Conservation (phyloP, 352 stramenopile species). For the Elongisporangium prolatum region DNA sequence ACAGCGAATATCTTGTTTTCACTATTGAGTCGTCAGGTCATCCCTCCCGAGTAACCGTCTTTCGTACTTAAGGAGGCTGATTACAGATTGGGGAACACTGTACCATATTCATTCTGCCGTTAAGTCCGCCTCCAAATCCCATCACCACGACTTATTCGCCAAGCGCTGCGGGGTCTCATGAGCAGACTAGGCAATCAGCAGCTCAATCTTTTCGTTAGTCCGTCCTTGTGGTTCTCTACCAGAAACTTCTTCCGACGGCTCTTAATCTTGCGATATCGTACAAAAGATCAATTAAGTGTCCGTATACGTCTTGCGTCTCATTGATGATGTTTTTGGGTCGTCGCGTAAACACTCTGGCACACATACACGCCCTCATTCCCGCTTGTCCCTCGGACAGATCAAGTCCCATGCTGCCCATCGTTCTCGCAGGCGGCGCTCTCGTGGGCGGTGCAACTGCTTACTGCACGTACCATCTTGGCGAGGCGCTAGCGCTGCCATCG, state of each 20-base stretch:
- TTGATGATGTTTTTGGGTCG: neutral
- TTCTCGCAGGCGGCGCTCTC: conserved; percentile 50
- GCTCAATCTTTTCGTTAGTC: conserved; percentile 1
- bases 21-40: too few relatives aligned
- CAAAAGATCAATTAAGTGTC: too few relatives aligned
- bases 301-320: neutral
- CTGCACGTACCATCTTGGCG: conserved; percentile 64
- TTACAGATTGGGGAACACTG: neutral
- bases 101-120: too few relatives aligned
- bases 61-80: neutral
- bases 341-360: too few relatives aligned
- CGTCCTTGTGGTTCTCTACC: neutral
- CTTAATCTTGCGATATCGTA: too few relatives aligned
- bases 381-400: conserved; percentile 3
- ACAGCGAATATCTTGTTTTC: too few relatives aligned
- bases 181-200: conserved; percentile 1
- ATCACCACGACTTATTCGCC: neutral
- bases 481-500: conserved; percentile 34
- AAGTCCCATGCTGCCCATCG: conserved; percentile 63
- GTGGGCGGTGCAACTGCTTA: conserved; percentile 46
- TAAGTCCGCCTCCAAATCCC: neutral
- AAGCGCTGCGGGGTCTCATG: neutral
- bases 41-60: neutral
- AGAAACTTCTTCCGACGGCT: too few relatives aligned
- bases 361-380: neutral